Percentiles rank a stretch among this genome's conserved stretches.
phyloP scores from a whole-genome alignment of 2,329 filamentous ascomycete species.

The Fusarium sulawesiense region DNA sequence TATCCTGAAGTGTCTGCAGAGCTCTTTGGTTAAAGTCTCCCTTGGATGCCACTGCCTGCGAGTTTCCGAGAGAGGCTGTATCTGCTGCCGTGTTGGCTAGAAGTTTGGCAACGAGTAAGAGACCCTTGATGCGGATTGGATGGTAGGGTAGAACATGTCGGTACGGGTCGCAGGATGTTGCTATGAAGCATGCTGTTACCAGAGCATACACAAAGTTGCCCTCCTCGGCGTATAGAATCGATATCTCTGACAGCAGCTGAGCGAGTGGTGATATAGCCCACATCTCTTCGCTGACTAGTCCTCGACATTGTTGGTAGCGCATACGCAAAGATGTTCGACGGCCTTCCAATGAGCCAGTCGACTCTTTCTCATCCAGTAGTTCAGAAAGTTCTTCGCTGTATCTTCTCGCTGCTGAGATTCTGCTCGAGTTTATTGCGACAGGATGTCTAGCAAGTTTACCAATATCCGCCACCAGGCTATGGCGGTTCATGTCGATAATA shows the following conservation, averaged over 20 bases:
- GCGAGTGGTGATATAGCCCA: slow-evolving; percentile 65
- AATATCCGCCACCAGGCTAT: slow-evolving; percentile 59
- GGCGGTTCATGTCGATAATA: slow-evolving; percentile 56
- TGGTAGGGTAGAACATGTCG: slow-evolving; percentile 63
- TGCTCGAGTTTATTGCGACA: slow-evolving; percentile 37
- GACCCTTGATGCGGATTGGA: slow-evolving; percentile 61
- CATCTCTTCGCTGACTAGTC: slow-evolving; percentile 46
- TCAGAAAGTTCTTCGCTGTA: slow-evolving; percentile 47
- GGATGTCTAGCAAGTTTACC: slow-evolving; percentile 46
- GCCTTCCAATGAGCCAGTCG: slow-evolving; percentile 44
- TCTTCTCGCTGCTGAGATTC: slow-evolving; percentile 28
- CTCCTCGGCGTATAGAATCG: slow-evolving; percentile 58
- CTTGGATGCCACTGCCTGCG: slow-evolving; percentile 42
- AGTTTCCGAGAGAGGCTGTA: slow-evolving; percentile 46
- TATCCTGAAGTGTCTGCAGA: slow-evolving; percentile 52
- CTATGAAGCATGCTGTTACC: slow-evolving; percentile 60
- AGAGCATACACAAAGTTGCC: slow-evolving; percentile 58
- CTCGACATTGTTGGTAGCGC: slow-evolving; percentile 43
- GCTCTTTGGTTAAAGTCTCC: slow-evolving; percentile 40
- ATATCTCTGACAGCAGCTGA: slow-evolving; percentile 58
- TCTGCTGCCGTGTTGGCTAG: slow-evolving; percentile 61
- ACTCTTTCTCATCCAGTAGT: slow-evolving; percentile 40
- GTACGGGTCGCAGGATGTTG: slow-evolving; percentile 62
- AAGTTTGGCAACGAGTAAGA: slow-evolving; percentile 64
- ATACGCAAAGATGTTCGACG: slow-evolving; percentile 35